Percentiles rank a stretch among this genome's conserved stretches.
These are phyloP conservation scores for Botrytis fabae DNA, from an alignment of 2,329 filamentous ascomycete species.

Conservation along the genomic window DNA sequence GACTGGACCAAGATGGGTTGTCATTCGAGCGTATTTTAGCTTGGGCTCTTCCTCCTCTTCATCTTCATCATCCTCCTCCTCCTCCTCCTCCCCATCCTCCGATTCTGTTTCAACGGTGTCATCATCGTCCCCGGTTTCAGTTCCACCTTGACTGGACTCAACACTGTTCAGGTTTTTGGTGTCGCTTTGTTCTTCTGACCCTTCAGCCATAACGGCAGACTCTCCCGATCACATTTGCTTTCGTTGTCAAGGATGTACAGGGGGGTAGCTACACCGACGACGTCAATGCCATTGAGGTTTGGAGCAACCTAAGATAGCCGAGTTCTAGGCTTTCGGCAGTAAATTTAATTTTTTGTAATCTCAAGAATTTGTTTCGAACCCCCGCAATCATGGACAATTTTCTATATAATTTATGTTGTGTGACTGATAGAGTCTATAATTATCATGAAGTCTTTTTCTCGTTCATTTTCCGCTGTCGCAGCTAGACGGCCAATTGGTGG, in stretches of 20 bases:
- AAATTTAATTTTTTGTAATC: slow-evolving; percentile 9
- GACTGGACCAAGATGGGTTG: slow-evolving; percentile 72
- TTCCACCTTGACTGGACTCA: slow-evolving; percentile 31
- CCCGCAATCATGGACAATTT: slow-evolving; percentile 16
- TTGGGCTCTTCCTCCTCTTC: slow-evolving; percentile 92
- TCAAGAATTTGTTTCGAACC: background rate
- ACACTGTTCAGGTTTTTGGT: slow-evolving; percentile 30
- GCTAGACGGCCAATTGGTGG: slow-evolving; percentile 29
- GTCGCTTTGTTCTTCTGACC: slow-evolving; percentile 37
- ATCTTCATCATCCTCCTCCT: slow-evolving; percentile 62
- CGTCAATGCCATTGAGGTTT: slow-evolving; percentile 34
- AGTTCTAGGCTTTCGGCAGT: slow-evolving; percentile 24
- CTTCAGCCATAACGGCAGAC: slow-evolving; percentile 39
- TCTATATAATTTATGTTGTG: background rate
- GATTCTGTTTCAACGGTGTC: slow-evolving; percentile 45
- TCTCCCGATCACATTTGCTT: slow-evolving; percentile 38
- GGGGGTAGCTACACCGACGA: slow-evolving; percentile 29
- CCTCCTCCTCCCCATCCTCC: slow-evolving; percentile 65
- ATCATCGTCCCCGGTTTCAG: slow-evolving; percentile 29
- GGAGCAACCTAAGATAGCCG: slow-evolving; percentile 24
- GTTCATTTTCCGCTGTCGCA: slow-evolving; percentile 28
- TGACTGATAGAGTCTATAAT: background rate
- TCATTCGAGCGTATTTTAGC: slow-evolving; percentile 89
- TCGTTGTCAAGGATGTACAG: slow-evolving; percentile 29
- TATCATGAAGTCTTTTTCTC: slow-evolving; percentile 34